phyloP scores from a whole-genome alignment of 1,139 yeast species.

The Hyphopichia fennica region DNA sequence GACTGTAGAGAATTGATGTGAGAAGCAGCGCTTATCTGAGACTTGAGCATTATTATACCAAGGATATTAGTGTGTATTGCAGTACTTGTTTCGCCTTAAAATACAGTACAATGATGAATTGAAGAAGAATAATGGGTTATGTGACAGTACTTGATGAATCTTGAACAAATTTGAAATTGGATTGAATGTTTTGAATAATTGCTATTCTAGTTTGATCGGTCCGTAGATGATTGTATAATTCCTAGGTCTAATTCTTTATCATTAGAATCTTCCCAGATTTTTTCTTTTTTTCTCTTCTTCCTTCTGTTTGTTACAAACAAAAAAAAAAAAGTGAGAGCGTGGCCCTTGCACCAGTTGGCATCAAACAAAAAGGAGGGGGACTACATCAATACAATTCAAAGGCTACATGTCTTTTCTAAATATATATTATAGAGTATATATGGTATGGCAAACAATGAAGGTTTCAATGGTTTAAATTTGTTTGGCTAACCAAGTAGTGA shows the following conservation, averaged over 20 bases:
- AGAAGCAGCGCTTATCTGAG: slow-evolving; percentile 2
- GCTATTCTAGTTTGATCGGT: neutral
- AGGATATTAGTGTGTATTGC: too few species aligned
- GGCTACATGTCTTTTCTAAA: too few species aligned
- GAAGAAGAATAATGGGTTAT: too few species aligned
- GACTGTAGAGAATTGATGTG: slow-evolving; percentile 3
- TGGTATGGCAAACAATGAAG: too few species aligned
- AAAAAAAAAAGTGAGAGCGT: neutral
- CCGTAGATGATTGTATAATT: neutral
- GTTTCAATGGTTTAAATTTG: neutral
- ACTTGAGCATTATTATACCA: slow-evolving; percentile 4
- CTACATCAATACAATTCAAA: too few species aligned
- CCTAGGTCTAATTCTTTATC: neutral
- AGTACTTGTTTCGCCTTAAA: too few species aligned
- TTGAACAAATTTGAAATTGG: too few species aligned
- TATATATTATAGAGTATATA: too few species aligned
- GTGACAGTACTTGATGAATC: too few species aligned
- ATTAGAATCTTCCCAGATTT: neutral
- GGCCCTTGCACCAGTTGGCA: neutral
- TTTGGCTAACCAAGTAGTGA: slow-evolving; percentile 29
- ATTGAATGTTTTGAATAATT: too few species aligned
- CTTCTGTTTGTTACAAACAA: neutral
- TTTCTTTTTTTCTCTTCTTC: neutral
- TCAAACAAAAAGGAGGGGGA: neutral
- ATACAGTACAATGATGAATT: too few species aligned